phyloP scores from a whole-genome alignment of 306 rosid species.

The Cyclanthera cordifolia region DNA sequence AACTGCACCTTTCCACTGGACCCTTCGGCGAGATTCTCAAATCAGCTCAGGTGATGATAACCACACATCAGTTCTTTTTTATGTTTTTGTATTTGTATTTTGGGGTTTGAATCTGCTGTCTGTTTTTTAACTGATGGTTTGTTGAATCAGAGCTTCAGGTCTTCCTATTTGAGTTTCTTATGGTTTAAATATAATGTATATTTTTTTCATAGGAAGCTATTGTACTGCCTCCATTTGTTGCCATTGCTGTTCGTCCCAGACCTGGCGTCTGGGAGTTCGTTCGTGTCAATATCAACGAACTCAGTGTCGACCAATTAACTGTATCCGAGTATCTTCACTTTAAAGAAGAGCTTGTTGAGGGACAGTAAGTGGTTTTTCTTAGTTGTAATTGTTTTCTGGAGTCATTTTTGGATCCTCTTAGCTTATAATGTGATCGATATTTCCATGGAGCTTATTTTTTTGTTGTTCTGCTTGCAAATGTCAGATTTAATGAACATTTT shows the following conservation, averaged over 20 bases:
- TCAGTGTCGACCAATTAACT: slow-evolving; percentile 71
- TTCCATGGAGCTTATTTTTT: slow-evolving; percentile 5
- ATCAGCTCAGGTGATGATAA: slow-evolving; percentile 40
- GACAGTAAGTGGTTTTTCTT: slow-evolving; percentile 31
- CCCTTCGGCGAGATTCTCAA: slow-evolving; percentile 42
- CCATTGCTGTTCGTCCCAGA: slow-evolving; percentile 79
- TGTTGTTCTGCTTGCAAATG: neutral
- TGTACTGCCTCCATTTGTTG: slow-evolving; percentile 80
- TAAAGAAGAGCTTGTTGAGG: slow-evolving; percentile 79
- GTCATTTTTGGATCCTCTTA: neutral
- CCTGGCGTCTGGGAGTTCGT: slow-evolving; percentile 89
- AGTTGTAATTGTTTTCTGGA: slow-evolving; percentile 1
- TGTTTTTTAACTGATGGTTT: neutral
- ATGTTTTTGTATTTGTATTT: neutral
- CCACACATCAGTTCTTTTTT: neutral
- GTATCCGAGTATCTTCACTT: slow-evolving; percentile 74
- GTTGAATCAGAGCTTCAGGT: neutral
- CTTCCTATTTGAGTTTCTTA: neutral
- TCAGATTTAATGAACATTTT: slow-evolving; percentile 31
- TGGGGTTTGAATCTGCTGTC: neutral
- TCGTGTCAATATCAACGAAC: slow-evolving; percentile 71
- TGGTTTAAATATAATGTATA: neutral
- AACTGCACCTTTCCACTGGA: slow-evolving; percentile 27
- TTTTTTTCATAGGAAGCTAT: slow-evolving; percentile 56
- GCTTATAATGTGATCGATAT: neutral